Percentiles rank a stretch among this genome's conserved stretches.
Evolutionary conservation across 768 basidiomycete genomes (phyloP).

Genomic region (Suillus variegatus): DNA sequence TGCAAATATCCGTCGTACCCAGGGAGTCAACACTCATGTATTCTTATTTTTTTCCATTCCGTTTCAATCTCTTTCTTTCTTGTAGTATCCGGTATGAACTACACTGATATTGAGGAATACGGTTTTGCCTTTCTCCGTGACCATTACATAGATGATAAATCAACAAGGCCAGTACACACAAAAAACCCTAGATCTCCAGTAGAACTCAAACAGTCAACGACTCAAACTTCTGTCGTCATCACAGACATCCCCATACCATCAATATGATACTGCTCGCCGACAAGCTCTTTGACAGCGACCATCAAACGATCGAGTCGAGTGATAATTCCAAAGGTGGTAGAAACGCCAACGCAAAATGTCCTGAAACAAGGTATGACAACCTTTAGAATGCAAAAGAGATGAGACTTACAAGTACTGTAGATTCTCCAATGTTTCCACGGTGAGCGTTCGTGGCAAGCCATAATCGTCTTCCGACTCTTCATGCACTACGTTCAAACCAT

Average conservation of each 20-base stretch:
- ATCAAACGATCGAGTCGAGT: conserved; percentile 75
- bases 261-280: conserved; percentile 88
- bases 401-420: conserved; percentile 76
- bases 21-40: background rate
- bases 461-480: conserved; percentile 74
- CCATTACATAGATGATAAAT: background rate
- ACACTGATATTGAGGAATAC: background rate
- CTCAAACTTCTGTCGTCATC: background rate
- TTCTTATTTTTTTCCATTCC: background rate
- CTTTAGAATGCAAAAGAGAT: conserved; percentile 7
- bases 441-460: conserved; percentile 70
- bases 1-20: background rate
- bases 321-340: conserved; percentile 69
- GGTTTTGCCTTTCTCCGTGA: background rate
- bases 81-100: background rate
- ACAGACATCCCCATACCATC: conserved; percentile 55
- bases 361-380: conserved; percentile 30
- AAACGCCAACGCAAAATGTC: conserved; percentile 72
- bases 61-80: background rate
- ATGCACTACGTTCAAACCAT: conserved; percentile 68
- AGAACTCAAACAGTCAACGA: background rate
- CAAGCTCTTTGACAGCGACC: conserved; percentile 81
- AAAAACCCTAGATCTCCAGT: no score
- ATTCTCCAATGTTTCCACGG: conserved; percentile 70
- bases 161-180: background rate